Evolutionary conservation across 345 rosid species (phyloP), one percentile per base, ranked within the genome.

Genomic region (Ceriops decandra): DNA sequence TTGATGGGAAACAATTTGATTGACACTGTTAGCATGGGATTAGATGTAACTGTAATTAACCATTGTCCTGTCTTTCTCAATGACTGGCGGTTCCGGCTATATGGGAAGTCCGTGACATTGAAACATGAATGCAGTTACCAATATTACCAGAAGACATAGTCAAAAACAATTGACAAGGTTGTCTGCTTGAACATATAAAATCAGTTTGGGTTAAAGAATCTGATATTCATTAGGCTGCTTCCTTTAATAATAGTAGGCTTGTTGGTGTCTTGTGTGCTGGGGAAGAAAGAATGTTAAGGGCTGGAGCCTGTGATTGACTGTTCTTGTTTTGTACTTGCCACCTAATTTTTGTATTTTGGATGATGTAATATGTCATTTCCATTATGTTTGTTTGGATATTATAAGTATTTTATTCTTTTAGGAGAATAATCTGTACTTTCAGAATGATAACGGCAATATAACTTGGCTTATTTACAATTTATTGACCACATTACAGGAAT

Each of bases 401-500:
- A 10, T 24, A 24, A 52, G 22, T 20, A 35, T 21, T 36, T n/a
- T 35, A 47, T 64, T 60, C 57, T 28, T 68, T 21, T 65, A 52
- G 17, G 54, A 31, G 46, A 17, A 38, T 20, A n/a, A 13, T 22
- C 6, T 68, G 36, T 68, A 17, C 22, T 26, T 57, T 7, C 21
- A 66, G 57, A 57, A 20, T 62, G 57, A n/a, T 62, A 31, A 52
- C 19, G 5, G 27, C 22, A 67, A 60, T 22, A 24, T 52, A 47
- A 7, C 57, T 4, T 22, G 36, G 24, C 20, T 51, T 73, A 7
- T 47, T 56, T 28, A 21, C 30, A 46, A 33, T 42, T 11, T 5
- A 21, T 15, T 6, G 51, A 66, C 61, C 26, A 31, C 49, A 30
- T 64, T 60, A 54, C 74, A 77, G 81, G 81, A 73, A 65, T 54